phyloP scores from a whole-genome alignment of 1,284 basidiomycete species.

The Polyporus tsugae region DNA sequence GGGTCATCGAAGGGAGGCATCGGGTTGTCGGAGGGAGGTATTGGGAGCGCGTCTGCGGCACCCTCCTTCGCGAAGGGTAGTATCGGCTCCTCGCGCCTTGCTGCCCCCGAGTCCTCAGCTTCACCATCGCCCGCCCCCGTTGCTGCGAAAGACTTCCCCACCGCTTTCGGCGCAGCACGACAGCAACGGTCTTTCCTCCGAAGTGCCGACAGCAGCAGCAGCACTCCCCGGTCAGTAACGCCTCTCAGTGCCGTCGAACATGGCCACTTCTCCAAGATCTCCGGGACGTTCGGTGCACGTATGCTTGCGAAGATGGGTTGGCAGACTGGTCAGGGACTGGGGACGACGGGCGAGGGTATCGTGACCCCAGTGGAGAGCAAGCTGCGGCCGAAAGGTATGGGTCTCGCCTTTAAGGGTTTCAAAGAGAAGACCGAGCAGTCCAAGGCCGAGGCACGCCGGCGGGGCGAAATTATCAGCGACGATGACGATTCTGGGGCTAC shows the following conservation, averaged over 20 bases:
- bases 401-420: conserved; percentile 89
- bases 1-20: conserved; percentile 38
- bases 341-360: conserved; percentile 83
- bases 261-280: conserved; percentile 82
- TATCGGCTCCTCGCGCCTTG: conserved; percentile 51
- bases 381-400: conserved; percentile 83
- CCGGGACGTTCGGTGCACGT: conserved; percentile 81
- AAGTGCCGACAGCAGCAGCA: conserved; percentile 47
- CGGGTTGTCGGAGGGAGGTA: conserved; percentile 38
- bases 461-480: conserved; percentile 79
- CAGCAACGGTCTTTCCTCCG: conserved; percentile 66
- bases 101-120: conserved; percentile 42
- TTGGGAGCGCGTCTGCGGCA: conserved; percentile 27
- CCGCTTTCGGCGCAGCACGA: conserved; percentile 53
- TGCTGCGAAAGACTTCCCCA: conserved; percentile 45
- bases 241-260: conserved; percentile 72
- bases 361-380: conserved; percentile 89
- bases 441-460: conserved; percentile 81
- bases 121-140: conserved; percentile 44
- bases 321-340: conserved; percentile 87
- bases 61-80: conserved; percentile 51
- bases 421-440: conserved; percentile 89
- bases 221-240: conserved; percentile 54
- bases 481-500: conserved; percentile 63
- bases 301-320: conserved; percentile 97